phyloP scores from a whole-genome alignment of 2,329 filamentous ascomycete genomes.

The Ceratocystiopsis minuta region DNA sequence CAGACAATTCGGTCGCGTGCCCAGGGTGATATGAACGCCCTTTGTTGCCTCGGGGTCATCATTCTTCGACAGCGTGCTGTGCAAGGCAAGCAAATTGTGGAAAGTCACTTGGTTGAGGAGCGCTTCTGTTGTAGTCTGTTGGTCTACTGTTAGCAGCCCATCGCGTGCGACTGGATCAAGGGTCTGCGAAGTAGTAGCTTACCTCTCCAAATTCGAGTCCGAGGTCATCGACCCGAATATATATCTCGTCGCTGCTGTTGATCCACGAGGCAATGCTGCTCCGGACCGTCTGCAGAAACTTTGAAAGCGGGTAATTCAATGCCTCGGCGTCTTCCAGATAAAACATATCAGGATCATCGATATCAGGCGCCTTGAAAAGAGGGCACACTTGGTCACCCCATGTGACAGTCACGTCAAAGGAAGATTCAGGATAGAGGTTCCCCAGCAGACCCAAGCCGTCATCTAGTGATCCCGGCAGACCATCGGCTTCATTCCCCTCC shows the following conservation, averaged over 20 bases:
- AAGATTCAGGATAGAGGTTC: not conserved
- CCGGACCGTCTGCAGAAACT: conserved; percentile 26
- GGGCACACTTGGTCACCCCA: conserved; percentile 17
- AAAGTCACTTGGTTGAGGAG: conserved; percentile 11
- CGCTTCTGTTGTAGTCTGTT: conserved; percentile 10
- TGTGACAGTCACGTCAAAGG: conserved; percentile 15
- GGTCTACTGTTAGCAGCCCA: not conserved
- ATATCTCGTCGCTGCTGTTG: conserved; percentile 26
- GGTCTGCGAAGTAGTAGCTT: too few relatives aligned
- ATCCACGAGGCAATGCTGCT: conserved; percentile 28
- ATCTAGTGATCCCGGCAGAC: not conserved
- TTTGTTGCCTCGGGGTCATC: conserved; percentile 4
- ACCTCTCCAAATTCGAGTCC: conserved; percentile 35
- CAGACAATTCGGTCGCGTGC: conserved; percentile 10
- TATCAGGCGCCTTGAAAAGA: conserved; percentile 16
- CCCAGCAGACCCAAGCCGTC: conserved; percentile 4
- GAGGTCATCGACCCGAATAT: conserved; percentile 33
- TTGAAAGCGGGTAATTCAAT: conserved; percentile 25
- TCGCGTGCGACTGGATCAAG: too few relatives aligned
- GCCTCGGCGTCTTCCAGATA: conserved; percentile 27
- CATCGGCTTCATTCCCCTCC: too few relatives aligned
- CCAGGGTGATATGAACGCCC: conserved; percentile 8
- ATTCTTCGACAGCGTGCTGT: conserved; percentile 10
- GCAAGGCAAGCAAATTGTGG: conserved; percentile 9
- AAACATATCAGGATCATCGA: conserved; percentile 21